phyloP scores from a whole-genome alignment of 1,284 basidiomycete species.

The Termitomyces sp. region DNA sequence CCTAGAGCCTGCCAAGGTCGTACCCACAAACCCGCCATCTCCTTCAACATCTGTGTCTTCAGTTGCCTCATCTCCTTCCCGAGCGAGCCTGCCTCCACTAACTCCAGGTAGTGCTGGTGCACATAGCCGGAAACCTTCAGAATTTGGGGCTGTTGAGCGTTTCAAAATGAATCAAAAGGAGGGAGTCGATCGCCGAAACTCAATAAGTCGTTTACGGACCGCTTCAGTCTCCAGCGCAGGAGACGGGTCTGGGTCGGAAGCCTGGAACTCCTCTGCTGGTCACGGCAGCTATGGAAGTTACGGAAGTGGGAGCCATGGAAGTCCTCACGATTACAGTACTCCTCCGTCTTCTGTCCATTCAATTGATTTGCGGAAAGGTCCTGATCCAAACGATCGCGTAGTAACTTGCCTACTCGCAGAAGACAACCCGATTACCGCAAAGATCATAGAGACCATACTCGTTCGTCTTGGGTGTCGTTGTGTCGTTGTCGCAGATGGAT shows the following conservation, averaged over 20 bases:
- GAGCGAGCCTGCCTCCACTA: conserved; percentile 64
- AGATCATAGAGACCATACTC: conserved; percentile 92
- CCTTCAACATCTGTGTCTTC: conserved; percentile 92
- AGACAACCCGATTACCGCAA: conserved; percentile 95
- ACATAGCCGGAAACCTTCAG: conserved; percentile 80
- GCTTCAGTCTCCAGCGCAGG: conserved; percentile 78
- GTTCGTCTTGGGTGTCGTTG: conserved; percentile 91
- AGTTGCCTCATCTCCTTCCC: conserved; percentile 86
- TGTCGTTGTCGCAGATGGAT: conserved; percentile 91
- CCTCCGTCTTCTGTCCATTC: conserved; percentile 77
- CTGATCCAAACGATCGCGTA: conserved; percentile 69
- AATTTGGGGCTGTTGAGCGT: conserved; percentile 78
- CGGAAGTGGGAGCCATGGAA: conserved; percentile 39
- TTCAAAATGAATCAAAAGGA: conserved; percentile 81
- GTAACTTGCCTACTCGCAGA: conserved; percentile 93
- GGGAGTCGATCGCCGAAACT: conserved; percentile 71
- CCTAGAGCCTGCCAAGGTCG: conserved; percentile 50
- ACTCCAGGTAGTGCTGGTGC: conserved; percentile 58
- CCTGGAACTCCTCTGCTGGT: conserved; percentile 59
- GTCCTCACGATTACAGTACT: conserved; percentile 46
- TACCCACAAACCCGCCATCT: conserved; percentile 71
- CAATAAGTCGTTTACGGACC: conserved; percentile 83
- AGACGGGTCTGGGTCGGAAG: conserved; percentile 72
- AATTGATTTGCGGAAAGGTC: conserved; percentile 66
- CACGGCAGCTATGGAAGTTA: conserved; percentile 40